Evolutionary conservation across 176 grass and related monocot genomes (phyloP), one percentile per base, ranked within the genome.

Genomic region (Eleusine indica): DNA sequence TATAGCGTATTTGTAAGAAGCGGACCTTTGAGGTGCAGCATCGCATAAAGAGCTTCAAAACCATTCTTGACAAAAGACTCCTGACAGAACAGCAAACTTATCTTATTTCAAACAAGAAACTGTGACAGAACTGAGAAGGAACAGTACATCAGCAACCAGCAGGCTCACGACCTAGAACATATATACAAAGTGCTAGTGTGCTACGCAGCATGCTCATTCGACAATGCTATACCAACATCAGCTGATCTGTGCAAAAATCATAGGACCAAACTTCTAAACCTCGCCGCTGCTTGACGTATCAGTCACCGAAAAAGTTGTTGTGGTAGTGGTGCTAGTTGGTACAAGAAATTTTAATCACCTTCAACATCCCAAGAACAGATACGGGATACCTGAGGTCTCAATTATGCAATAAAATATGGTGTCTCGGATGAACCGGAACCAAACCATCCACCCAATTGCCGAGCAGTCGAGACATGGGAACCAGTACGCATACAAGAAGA

Each of bases 11-110:
- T 30, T 49, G 4, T 4, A 67, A 19, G 68, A 66, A 84, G 30
- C 81, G 73, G 66, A 90, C 88, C 83, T 82, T 90, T 63, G 56
- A 38, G 61, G 30, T 51, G 74, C 88, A 90, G 73, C 83, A 52
- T 28, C 73, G 68, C 83, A 60, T 86, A 19, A 41, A 3, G 67
- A 81, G 15, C 46, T 70, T 75, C 21, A 70, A 11, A n/a, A 57
- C 68, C 67, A 58, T 82, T 17, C 13, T 70, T 47, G 19, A 58
- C 66, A 58, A 22, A 4, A 5, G 19, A 54, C 3, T 29, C 79
- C 35, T 42, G 35, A 15, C 18, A 42, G 25, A 81, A 81, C 19
- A 57, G 14, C 47, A 70, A 81, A 70, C 49, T 53, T 2, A 35
- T 35, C 32, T n/a, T 44, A 2, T 80, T 80, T 68, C 48, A 56